Percentiles rank a stretch among this genome's conserved stretches.
These are phyloP conservation scores for Monosporozyma servazzii DNA, from an alignment of 805 yeast species.

Conservation along the genomic window DNA sequence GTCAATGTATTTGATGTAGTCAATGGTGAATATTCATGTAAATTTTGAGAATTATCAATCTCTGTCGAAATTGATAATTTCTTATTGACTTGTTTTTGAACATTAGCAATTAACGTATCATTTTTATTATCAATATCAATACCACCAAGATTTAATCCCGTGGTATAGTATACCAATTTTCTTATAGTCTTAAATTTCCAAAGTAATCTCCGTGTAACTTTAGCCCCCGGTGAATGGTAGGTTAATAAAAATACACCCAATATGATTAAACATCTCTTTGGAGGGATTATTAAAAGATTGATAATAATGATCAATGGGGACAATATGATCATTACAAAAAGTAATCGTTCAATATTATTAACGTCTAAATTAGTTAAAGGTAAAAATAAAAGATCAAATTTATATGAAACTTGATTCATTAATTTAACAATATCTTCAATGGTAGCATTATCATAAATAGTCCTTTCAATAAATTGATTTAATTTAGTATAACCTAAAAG, in stretches of 20 bases:
- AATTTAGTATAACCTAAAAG: constrained; percentile 52
- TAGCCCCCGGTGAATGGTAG: constrained; percentile 79
- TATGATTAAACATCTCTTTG: constrained; percentile 53
- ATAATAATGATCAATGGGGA: constrained; percentile 76
- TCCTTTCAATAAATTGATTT: constrained; percentile 45
- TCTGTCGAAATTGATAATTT: constrained; percentile 27
- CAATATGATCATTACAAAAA: constrained; percentile 75
- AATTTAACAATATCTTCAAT: constrained; percentile 78
- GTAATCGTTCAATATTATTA: constrained; percentile 67
- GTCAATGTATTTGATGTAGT: not conserved
- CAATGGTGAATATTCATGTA: not conserved
- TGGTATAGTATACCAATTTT: constrained; percentile 63
- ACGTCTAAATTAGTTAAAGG: constrained; percentile 79
- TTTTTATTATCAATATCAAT: constrained; percentile 31
- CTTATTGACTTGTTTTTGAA: constrained; percentile 33
- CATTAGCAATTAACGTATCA: constrained; percentile 32
- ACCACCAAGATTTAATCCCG: constrained; percentile 74
- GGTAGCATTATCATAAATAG: constrained; percentile 53
- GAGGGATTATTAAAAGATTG: constrained; percentile 59
- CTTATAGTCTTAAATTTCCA: constrained; percentile 77
- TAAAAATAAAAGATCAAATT: constrained; percentile 65
- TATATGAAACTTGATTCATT: constrained; percentile 62
- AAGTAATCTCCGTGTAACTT: constrained; percentile 71
- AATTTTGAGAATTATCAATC: not conserved
- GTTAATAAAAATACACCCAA: constrained; percentile 57